These are phyloP conservation scores for Choiromyces venosus DNA, from an alignment of 495 filamentous ascomycete genomes.

Conservation along the genomic window DNA sequence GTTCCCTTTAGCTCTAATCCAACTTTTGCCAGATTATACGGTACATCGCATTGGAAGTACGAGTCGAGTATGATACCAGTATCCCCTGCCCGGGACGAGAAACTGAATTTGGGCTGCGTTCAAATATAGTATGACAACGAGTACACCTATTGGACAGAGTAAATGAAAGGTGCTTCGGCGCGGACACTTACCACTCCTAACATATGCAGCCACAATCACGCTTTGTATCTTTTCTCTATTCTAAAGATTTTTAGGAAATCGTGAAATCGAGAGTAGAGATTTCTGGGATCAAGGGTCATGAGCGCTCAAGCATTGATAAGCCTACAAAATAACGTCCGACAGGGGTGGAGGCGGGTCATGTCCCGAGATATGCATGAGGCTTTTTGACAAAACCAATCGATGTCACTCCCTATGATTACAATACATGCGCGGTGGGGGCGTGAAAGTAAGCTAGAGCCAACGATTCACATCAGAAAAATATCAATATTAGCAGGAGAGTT, in stretches of 20 bases:
- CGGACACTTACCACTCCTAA: neutral
- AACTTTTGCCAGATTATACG: too few relatives aligned
- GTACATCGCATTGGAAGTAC: neutral
- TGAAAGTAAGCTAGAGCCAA: neutral
- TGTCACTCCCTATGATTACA: too few relatives aligned
- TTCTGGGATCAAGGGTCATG: neutral
- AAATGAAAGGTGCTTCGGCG: neutral
- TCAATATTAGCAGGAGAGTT: neutral
- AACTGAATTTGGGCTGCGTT: neutral
- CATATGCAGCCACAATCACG: neutral
- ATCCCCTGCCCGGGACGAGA: neutral
- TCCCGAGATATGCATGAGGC: conserved; percentile 1
- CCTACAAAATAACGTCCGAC: neutral
- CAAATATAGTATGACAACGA: neutral
- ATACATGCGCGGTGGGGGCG: neutral
- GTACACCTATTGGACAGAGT: neutral
- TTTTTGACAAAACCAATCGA: too few relatives aligned
- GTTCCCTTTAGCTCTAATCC: too few relatives aligned
- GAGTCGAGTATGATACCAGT: neutral
- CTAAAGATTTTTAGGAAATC: neutral
- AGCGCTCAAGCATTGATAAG: neutral
- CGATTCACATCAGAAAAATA: neutral
- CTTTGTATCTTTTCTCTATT: neutral
- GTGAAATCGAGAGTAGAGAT: neutral
- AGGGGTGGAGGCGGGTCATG: neutral